Conservation (phyloP, 2,329 filamentous ascomycete genomes). For the Exserohilum rostratum region DNA sequence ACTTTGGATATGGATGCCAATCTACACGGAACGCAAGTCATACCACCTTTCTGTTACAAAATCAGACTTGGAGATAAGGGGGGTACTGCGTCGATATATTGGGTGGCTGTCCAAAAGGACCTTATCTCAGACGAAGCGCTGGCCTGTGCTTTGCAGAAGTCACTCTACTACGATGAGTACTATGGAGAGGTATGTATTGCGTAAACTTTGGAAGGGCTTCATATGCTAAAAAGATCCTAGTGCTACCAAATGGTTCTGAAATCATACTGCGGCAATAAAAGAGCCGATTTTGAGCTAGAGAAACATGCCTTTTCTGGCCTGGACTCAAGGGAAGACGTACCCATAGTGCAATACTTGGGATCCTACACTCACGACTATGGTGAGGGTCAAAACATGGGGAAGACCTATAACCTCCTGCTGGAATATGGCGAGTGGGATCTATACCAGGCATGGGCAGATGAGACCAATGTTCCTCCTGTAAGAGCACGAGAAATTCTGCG, state of each 20-base stretch:
- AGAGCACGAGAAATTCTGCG: constrained; percentile 30
- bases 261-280: constrained; percentile 22
- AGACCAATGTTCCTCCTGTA: constrained; percentile 33
- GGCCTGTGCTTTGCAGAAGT: background rate
- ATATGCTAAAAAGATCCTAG: background rate
- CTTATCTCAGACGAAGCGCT: background rate
- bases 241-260: constrained; percentile 43
- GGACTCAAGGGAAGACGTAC: constrained; percentile 12
- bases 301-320: constrained; percentile 37
- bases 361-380: constrained; percentile 26
- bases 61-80: background rate
- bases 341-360: constrained; percentile 41
- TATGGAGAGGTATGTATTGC: background rate
- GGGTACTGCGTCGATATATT: background rate
- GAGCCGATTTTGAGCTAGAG: constrained; percentile 35
- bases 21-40: background rate
- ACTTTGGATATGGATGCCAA: background rate
- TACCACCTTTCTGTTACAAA: background rate
- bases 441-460: constrained; percentile 34
- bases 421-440: constrained; percentile 48
- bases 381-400: background rate
- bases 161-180: background rate
- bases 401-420: constrained; percentile 40
- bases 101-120: background rate
- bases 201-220: too few species aligned